phyloP scores from a whole-genome alignment of 2,329 filamentous ascomycete species.

The Alternaria sp. region DNA sequence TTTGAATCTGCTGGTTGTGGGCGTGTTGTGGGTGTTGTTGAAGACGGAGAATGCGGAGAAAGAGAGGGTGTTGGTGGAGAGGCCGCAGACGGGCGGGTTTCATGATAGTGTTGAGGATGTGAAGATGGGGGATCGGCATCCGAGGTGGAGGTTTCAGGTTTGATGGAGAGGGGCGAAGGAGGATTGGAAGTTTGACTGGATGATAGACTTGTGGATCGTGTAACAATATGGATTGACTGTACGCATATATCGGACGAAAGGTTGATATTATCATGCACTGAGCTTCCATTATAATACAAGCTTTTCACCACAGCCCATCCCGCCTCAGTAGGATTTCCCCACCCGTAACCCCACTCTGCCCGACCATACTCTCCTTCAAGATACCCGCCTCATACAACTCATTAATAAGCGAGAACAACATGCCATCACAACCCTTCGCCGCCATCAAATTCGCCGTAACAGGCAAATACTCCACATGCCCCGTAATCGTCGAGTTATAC shows the following conservation, averaged over 20 bases:
- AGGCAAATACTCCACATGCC: constrained; percentile 59
- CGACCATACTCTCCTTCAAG: constrained; percentile 54
- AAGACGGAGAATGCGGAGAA: constrained; percentile 42
- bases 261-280: too few species aligned
- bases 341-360: constrained; percentile 49
- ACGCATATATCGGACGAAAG: too few species aligned
- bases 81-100: constrained; percentile 36
- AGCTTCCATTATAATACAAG: too few species aligned
- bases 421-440: constrained; percentile 65
- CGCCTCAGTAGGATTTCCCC: constrained; percentile 49
- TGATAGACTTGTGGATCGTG: too few species aligned
- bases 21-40: constrained; percentile 38
- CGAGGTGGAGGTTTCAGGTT: constrained; percentile 44
- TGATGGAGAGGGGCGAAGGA: background rate
- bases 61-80: constrained; percentile 25
- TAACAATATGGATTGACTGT: too few species aligned
- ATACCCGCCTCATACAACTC: constrained; percentile 60
- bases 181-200: too few species aligned
- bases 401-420: constrained; percentile 62
- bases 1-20: constrained; percentile 42
- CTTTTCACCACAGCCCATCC: background rate
- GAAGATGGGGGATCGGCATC: constrained; percentile 42
- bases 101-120: constrained; percentile 42
- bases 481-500: constrained; percentile 57
- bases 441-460: constrained; percentile 65